Percentiles rank a stretch among this genome's conserved stretches.
Evolutionary conservation across 805 yeast species (phyloP).

Genomic region (Kodamaea neixiangensis): DNA sequence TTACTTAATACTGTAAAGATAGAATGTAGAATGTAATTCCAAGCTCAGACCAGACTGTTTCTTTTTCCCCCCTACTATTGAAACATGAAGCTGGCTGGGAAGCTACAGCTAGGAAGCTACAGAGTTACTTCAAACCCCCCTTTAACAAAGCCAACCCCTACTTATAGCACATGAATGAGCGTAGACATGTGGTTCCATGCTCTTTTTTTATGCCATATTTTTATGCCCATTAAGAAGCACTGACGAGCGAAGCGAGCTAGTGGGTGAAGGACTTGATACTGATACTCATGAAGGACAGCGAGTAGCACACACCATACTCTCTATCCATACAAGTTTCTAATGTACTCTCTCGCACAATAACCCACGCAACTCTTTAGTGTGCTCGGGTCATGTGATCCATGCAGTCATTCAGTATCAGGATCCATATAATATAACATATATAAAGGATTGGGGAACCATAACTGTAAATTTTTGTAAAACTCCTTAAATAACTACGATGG

Average conservation of each 20-base stretch:
- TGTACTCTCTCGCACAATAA: too few species aligned
- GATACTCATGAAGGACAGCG: too few species aligned
- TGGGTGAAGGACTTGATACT: not conserved
- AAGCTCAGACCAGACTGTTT: not conserved
- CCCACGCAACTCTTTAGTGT: too few species aligned
- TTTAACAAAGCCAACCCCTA: not conserved
- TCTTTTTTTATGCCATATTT: not conserved
- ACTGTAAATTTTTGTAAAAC: not conserved
- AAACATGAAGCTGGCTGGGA: not conserved
- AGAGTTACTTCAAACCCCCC: not conserved
- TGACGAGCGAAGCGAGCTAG: too few species aligned
- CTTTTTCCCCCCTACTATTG: conserved; percentile 6
- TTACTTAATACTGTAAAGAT: too few species aligned
- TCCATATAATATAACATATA: not conserved
- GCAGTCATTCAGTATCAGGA: conserved; percentile 7
- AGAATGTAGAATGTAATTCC: too few species aligned
- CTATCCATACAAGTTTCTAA: too few species aligned
- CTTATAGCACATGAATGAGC: not conserved
- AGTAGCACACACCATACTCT: too few species aligned
- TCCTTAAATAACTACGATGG: conserved; percentile 27
- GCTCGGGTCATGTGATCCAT: too few species aligned
- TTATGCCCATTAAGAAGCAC: too few species aligned
- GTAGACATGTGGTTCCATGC: not conserved
- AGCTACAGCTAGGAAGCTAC: too few species aligned
- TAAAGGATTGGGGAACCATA: not conserved